Evolutionary conservation across 2,329 filamentous ascomycete species (phyloP), one percentile per base, ranked within the genome.

Genomic region (Alternaria sp.): DNA sequence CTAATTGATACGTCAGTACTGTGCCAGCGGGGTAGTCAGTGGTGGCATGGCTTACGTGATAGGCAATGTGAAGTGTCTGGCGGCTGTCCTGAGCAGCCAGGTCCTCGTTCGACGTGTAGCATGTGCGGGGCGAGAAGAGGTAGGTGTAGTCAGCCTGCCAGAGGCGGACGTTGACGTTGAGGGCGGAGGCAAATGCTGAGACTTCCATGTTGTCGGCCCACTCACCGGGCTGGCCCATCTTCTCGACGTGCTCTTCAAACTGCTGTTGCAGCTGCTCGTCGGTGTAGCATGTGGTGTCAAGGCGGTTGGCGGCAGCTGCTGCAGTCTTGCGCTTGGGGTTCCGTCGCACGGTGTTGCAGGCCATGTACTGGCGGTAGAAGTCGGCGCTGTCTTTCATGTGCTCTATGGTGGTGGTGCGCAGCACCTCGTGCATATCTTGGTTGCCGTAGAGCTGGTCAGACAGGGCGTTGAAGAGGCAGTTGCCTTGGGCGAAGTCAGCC

Each of bases 121-220:
- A 70, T 3, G 75, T 74, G 54, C 80, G 81, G 62, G 78, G 85
- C 64, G 80, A 79, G 67, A 86, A 79, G 70, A 85, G 80, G 73
- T 84, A 86, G 43, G 82, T 81, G 70, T 82, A 83, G 72, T 86
- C 83, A 75, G 84, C 70, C 78, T 86, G 81, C 78, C 88, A 90
- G 59, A 91, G 86, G 69, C 85, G 85, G 58, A 92, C 87, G 74
- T 91, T 86, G 56, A 85, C 85, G 54, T 85, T 82, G 74, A 85
- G 90, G 21, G 85, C 86, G 59, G 86, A 84, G 26, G 87, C 86
- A 77, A 91, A 91, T 6, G 90, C 90, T 30, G 85, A 84, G 47
- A 92, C 85, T 78, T 91, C 89, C 80, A 90, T 85, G 62, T 91
- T 89, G 73, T 90, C 89, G 25, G 88, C 90, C 79, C 86, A 91